phyloP scores from a whole-genome alignment of 495 filamentous ascomycete species.

The Pseudomonodictys pantanalensis region DNA sequence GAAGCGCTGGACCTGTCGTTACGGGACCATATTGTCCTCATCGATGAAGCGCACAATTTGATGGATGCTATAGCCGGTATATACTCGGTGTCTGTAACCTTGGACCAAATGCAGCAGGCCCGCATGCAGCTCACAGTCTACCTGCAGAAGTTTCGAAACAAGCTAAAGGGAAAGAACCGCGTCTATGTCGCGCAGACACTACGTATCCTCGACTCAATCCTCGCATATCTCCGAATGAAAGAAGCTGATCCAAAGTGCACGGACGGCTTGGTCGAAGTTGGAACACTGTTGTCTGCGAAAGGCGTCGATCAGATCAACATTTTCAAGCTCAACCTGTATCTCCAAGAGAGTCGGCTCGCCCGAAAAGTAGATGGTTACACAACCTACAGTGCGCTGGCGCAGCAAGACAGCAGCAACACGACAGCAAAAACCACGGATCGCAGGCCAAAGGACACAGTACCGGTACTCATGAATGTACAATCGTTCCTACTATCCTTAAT shows the following conservation, averaged over 20 bases:
- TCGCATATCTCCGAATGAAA: slow-evolving; percentile 58
- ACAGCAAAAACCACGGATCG: slow-evolving; percentile 28
- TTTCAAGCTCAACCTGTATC: slow-evolving; percentile 78
- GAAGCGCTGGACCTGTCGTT: slow-evolving; percentile 84
- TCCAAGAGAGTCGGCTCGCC: slow-evolving; percentile 89
- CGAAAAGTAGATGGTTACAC: slow-evolving; percentile 91
- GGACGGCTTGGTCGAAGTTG: slow-evolving; percentile 65
- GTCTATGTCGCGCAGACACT: slow-evolving; percentile 87
- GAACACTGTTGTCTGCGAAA: slow-evolving; percentile 73
- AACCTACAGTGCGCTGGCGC: slow-evolving; percentile 54
- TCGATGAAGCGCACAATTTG: slow-evolving; percentile 96
- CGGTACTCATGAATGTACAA: slow-evolving; percentile 78
- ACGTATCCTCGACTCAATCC: slow-evolving; percentile 73
- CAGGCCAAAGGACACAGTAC: slow-evolving; percentile 49
- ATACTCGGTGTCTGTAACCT: slow-evolving; percentile 72
- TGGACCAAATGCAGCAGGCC: slow-evolving; percentile 67
- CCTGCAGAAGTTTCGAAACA: slow-evolving; percentile 80
- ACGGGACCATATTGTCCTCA: slow-evolving; percentile 83
- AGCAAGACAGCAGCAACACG: slow-evolving; percentile 28
- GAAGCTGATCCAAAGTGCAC: slow-evolving; percentile 36
- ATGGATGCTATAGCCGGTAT: slow-evolving; percentile 92
- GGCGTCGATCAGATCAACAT: slow-evolving; percentile 94
- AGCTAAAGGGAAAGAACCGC: slow-evolving; percentile 86
- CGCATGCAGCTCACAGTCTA: slow-evolving; percentile 75
- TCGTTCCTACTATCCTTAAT: slow-evolving; percentile 79